A percentile compares a stretch with the other conserved stretches of the same genome.
Conservation (phyloP, 225 moss, liverwort and hornwort species). For the Pseudisothecium myosuroides region DNA sequence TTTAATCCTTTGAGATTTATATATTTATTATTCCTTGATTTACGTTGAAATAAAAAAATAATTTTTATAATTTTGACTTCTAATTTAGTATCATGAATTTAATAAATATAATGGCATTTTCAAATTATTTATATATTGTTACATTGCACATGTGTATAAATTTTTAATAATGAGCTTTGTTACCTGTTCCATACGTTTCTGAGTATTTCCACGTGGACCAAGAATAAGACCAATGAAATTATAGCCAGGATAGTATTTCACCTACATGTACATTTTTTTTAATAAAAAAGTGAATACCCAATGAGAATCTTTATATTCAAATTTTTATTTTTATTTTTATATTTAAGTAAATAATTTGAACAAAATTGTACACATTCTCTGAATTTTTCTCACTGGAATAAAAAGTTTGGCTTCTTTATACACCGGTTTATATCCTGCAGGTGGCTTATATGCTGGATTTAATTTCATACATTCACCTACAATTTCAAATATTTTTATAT, state of each 20-base stretch:
- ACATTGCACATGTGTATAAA: not conserved
- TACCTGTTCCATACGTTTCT: slow-evolving; percentile 84
- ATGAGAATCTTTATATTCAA: not conserved
- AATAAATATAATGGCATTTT: not conserved
- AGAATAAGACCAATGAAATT: slow-evolving; percentile 90
- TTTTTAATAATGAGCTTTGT: not conserved
- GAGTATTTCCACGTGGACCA: slow-evolving; percentile 79
- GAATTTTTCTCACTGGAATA: slow-evolving; percentile 47
- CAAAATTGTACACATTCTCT: not conserved
- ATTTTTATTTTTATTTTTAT: too few relatives aligned
- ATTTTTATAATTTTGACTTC: not conserved
- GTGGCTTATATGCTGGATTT: slow-evolving; percentile 76
- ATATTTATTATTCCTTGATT: too few relatives aligned
- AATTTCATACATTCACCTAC: slow-evolving; percentile 68
- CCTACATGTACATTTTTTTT: not conserved
- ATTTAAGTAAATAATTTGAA: too few relatives aligned
- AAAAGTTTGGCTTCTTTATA: slow-evolving; percentile 78
- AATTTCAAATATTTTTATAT: not conserved
- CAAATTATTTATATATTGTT: not conserved
- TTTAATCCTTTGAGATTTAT: too few relatives aligned
- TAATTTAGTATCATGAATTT: too few relatives aligned
- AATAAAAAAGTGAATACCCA: not conserved
- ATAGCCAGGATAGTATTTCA: slow-evolving; percentile 70
- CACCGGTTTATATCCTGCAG: slow-evolving; percentile 72
- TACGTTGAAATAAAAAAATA: not conserved